These are phyloP conservation scores for Pleurotus platypus DNA, from an alignment of 768 basidiomycete species.

Conservation along the genomic window DNA sequence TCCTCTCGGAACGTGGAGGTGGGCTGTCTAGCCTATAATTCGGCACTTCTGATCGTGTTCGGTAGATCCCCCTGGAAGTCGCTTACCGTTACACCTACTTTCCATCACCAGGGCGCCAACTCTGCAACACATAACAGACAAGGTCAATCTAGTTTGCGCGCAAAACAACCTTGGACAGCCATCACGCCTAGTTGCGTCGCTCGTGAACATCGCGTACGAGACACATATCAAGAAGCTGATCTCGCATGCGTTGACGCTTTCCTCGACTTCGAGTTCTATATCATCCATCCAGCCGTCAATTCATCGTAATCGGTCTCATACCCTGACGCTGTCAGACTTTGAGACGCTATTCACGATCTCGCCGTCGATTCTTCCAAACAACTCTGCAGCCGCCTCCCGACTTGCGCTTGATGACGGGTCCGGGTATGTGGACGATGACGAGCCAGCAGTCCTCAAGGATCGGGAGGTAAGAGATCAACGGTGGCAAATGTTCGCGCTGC, in stretches of 20 bases:
- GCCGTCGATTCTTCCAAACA: slow-evolving; percentile 75
- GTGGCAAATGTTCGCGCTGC: slow-evolving; percentile 76
- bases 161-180: slow-evolving; percentile 69
- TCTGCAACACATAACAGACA: slow-evolving; percentile 72
- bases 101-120: slow-evolving; percentile 71
- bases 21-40: slow-evolving; percentile 14
- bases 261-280: slow-evolving; percentile 72
- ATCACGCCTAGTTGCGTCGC: slow-evolving; percentile 55
- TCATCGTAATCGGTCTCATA: slow-evolving; percentile 29
- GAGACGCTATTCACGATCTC: slow-evolving; percentile 76
- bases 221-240: slow-evolving; percentile 83
- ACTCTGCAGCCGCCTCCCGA: slow-evolving; percentile 73
- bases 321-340: slow-evolving; percentile 65
- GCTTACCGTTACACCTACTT: slow-evolving; percentile 69
- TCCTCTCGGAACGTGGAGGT: slow-evolving; percentile 69
- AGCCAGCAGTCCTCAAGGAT: slow-evolving; percentile 52
- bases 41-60: background rate
- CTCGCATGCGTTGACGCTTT: slow-evolving; percentile 74
- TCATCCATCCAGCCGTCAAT: slow-evolving; percentile 69
- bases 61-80: slow-evolving; percentile 67
- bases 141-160: slow-evolving; percentile 77
- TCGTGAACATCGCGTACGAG: slow-evolving; percentile 79
- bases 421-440: slow-evolving; percentile 46
- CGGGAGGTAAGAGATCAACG: slow-evolving; percentile 64
- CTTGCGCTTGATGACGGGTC: slow-evolving; percentile 45